Evolutionary conservation across 2,329 filamentous ascomycete genomes (phyloP), one percentile per base, ranked within the genome.

Genomic region (Calonectria pteridis): DNA sequence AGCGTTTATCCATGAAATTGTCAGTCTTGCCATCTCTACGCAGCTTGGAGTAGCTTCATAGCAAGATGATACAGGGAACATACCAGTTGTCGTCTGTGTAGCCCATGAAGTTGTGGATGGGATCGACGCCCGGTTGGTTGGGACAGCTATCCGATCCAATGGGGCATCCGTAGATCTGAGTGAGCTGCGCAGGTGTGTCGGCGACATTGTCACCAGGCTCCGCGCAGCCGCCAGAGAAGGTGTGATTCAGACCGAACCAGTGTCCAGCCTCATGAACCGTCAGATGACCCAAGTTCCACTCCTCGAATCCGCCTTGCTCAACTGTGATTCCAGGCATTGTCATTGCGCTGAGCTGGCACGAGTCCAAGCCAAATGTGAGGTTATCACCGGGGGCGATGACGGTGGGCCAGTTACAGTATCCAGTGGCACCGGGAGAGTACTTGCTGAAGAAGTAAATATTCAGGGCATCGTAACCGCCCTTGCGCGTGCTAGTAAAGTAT

Each of bases 161-260:
- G 16, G 83, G 84, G 18, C 73, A 75, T 29, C 70, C 70, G 11
- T 23, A 73, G 18, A 73, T 73, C 37, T 73, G 28, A 71, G 75
- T 82, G 78, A 71, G 75, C 74, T 85, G 80, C 29, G 83, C 79
- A 43, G 85, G 84, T 40, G 85, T 86, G 70, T 86, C 85, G 64
- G 79, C 75, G 20, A 86, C 79, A 51, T 75, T 77, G 76, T 87
- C 86, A 31, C 85, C 85, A 33, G 63, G 59, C 14, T 81, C 73
- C 9, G 46, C 77, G 69, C 82, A 82, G 67, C 84, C 85, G 46
- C 81, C 84, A 51, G 83, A 73, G 77, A 85, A 86, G 26, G 84
- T 85, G 7, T 62, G 55, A 9, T 62, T 62, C 23, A 62, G 11
- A 1, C 55, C 55, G 33, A 62, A 62, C 55, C 55, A 62, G 33